These are phyloP conservation scores for Xylaria longipes DNA, from an alignment of 495 filamentous ascomycete genomes.

Conservation along the genomic window DNA sequence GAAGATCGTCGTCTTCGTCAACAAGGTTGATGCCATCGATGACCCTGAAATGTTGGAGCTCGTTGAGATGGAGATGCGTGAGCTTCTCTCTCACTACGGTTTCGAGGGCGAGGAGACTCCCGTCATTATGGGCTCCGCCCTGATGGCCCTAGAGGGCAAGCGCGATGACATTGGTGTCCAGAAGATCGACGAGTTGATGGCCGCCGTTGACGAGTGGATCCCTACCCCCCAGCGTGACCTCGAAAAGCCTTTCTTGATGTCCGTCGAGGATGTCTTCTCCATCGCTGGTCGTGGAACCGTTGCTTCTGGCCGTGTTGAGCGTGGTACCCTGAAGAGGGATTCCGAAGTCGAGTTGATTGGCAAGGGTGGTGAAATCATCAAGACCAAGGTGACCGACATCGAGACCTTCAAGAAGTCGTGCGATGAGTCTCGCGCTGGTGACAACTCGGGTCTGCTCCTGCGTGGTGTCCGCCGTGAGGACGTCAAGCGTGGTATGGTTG, in stretches of 20 bases:
- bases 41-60: conserved; percentile 99
- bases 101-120: conserved; percentile 99
- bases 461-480: conserved; percentile 95
- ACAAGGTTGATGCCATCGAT: conserved; percentile 96
- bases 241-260: conserved; percentile 99
- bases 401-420: conserved; percentile 99
- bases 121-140: conserved; percentile 93
- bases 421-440: conserved; percentile 89
- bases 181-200: conserved; percentile 86
- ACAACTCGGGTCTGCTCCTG: conserved; percentile 97
- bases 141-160: conserved; percentile 90
- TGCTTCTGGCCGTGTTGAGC: conserved; percentile 95
- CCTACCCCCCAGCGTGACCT: conserved; percentile 87
- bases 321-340: conserved; percentile 90
- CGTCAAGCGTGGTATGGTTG: conserved; percentile 90
- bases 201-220: conserved; percentile 95
- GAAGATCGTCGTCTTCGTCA: conserved; percentile 98
- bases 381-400: conserved; percentile 99
- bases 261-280: conserved; percentile 98
- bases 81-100: conserved; percentile 87
- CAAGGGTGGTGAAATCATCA: conserved; percentile 76
- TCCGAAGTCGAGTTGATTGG: conserved; percentile 92
- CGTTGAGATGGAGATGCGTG: conserved; percentile 99
- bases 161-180: conserved; percentile 83
- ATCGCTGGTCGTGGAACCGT: conserved; percentile 98